Evolutionary conservation across 306 rosid species (phyloP).

Genomic region (Cucumis hystrix): DNA sequence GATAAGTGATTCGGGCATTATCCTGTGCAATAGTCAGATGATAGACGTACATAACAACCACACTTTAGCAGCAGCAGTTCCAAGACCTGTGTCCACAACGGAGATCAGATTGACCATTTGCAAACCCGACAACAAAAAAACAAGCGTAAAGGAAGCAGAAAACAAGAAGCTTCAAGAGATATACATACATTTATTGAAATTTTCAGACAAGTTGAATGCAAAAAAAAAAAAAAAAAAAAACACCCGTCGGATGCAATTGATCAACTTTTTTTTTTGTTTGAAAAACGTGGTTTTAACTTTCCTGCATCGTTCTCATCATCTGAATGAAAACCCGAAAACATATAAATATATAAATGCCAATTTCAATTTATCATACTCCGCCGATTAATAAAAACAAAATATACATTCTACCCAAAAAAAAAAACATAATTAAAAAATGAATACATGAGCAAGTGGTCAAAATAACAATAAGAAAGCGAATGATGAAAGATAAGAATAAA

Average conservation of each 20-base stretch:
- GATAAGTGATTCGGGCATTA: conserved; percentile 16
- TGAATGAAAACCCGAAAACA: background rate
- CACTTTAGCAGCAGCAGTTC: background rate
- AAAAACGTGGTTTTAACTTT: background rate
- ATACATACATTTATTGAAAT: background rate
- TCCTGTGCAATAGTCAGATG: conserved; percentile 7
- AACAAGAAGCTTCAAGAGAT: background rate
- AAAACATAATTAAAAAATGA: background rate
- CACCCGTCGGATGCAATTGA: conserved; percentile 1
- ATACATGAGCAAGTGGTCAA: background rate
- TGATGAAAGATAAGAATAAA: background rate
- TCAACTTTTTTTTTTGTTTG: no score
- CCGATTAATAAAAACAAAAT: background rate
- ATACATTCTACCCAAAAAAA: background rate
- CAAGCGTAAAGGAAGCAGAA: background rate
- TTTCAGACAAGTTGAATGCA: background rate
- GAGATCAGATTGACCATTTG: background rate
- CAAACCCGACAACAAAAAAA: background rate
- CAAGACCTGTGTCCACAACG: background rate
- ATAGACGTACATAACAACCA: conserved; percentile 1
- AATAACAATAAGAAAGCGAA: background rate
- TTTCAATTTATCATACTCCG: background rate
- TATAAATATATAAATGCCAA: background rate
- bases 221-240: background rate
- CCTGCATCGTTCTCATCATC: background rate